Conservation (phyloP, 345 rosid genomes). For the Salix caprea region DNA sequence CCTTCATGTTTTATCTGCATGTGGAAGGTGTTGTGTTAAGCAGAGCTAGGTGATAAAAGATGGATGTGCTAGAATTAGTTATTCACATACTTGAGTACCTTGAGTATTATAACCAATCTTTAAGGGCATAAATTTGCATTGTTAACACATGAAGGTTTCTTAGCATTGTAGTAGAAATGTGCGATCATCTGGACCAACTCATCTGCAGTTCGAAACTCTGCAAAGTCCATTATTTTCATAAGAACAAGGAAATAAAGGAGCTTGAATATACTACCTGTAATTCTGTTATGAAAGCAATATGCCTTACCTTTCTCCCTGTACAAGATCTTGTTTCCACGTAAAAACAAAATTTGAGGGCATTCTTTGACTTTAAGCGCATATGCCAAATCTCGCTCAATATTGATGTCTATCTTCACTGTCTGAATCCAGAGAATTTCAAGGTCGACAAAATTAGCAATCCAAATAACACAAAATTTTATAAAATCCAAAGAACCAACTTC, state of each 20-base stretch:
- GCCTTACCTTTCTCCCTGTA: slow-evolving; percentile 78
- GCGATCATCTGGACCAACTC: slow-evolving; percentile 90
- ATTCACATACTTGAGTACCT: not conserved
- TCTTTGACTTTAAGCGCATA: slow-evolving; percentile 87
- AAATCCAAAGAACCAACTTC: slow-evolving; percentile 5
- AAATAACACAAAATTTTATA: slow-evolving; percentile 1
- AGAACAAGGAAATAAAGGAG: not conserved
- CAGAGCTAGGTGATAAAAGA: not conserved
- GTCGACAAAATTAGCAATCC: not conserved
- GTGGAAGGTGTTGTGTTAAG: not conserved
- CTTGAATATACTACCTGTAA: not conserved
- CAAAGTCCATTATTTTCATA: slow-evolving; percentile 17
- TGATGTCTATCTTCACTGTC: slow-evolving; percentile 81
- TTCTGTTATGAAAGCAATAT: not conserved
- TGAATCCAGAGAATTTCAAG: slow-evolving; percentile 30
- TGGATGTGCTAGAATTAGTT: not conserved
- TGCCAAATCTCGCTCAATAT: slow-evolving; percentile 88
- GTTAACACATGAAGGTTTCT: slow-evolving; percentile 68
- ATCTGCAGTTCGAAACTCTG: slow-evolving; percentile 71
- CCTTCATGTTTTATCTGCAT: not conserved
- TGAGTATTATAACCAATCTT: too few relatives aligned
- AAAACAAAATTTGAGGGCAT: slow-evolving; percentile 73
- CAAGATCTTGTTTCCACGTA: slow-evolving; percentile 61
- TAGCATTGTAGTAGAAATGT: slow-evolving; percentile 86
- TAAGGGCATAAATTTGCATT: slow-evolving; percentile 27